Evolutionary conservation across 2,329 filamentous ascomycete species (phyloP).

Genomic region (Meredithiella fracta): DNA sequence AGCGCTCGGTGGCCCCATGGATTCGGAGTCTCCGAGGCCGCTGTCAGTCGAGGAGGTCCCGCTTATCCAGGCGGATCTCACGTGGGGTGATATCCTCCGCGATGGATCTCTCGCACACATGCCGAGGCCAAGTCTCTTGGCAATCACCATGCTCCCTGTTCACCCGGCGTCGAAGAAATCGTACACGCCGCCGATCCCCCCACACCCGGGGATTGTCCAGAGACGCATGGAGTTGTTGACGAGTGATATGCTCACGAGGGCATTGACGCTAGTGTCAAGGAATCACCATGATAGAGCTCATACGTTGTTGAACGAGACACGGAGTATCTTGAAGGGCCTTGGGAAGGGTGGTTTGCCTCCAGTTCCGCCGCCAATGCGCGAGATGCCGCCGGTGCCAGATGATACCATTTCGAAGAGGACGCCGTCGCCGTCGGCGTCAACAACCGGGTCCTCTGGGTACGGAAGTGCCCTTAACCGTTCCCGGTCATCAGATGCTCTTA

Average conservation of each 20-base stretch:
- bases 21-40: slow-evolving; percentile 68
- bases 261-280: slow-evolving; percentile 74
- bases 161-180: slow-evolving; percentile 44
- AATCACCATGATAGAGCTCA: slow-evolving; percentile 89
- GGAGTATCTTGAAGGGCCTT: slow-evolving; percentile 86
- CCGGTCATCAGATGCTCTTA: slow-evolving; percentile 40
- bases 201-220: slow-evolving; percentile 88
- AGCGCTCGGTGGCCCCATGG: slow-evolving; percentile 72
- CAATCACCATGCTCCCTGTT: slow-evolving; percentile 86
- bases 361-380: slow-evolving; percentile 44
- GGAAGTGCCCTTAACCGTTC: slow-evolving; percentile 29
- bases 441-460: slow-evolving; percentile 27
- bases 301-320: slow-evolving; percentile 80
- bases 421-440: slow-evolving; percentile 37
- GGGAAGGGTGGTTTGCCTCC: slow-evolving; percentile 90
- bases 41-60: slow-evolving; percentile 88
- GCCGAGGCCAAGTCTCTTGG: slow-evolving; percentile 74
- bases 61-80: slow-evolving; percentile 83
- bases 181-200: slow-evolving; percentile 71
- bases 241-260: slow-evolving; percentile 91
- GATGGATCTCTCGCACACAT: slow-evolving; percentile 76
- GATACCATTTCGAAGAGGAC: slow-evolving; percentile 40
- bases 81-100: slow-evolving; percentile 81
- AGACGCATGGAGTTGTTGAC: slow-evolving; percentile 94
- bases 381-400: slow-evolving; percentile 23